These are phyloP conservation scores for Pichia rugopelliculosa DNA, from an alignment of 805 yeast species.

Conservation along the genomic window DNA sequence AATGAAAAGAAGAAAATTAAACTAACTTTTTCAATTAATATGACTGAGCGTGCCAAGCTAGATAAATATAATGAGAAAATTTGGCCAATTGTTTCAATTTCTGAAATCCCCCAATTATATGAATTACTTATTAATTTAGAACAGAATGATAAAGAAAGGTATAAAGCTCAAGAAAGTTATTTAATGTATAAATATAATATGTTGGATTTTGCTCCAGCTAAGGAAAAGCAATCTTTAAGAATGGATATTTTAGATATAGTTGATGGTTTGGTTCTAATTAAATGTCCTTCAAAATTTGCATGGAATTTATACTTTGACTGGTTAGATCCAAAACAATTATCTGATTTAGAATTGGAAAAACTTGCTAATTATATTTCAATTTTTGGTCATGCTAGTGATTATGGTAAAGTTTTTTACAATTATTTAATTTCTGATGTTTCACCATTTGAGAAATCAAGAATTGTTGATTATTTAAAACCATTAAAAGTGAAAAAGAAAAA, in stretches of 20 bases:
- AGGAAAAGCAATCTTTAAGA: constrained; percentile 32
- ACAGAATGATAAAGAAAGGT: constrained; percentile 52
- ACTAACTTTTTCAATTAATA: constrained; percentile 40
- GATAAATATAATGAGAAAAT: constrained; percentile 30
- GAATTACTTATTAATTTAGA: constrained; percentile 48
- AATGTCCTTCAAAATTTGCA: constrained; percentile 51
- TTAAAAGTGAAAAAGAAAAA: constrained; percentile 13
- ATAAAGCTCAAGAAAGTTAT: constrained; percentile 49
- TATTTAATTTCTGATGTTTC: constrained; percentile 63
- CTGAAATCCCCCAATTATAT: constrained; percentile 49
- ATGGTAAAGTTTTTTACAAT: constrained; percentile 52
- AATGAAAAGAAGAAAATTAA: constrained; percentile 38
- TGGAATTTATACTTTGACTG: constrained; percentile 76
- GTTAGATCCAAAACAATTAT: constrained; percentile 46
- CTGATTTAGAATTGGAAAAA: constrained; percentile 39
- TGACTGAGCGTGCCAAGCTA: constrained; percentile 29
- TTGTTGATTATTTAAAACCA: constrained; percentile 17
- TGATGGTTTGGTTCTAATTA: constrained; percentile 66
- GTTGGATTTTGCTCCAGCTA: constrained; percentile 44
- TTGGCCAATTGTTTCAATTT: constrained; percentile 42
- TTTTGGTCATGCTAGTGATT: constrained; percentile 50
- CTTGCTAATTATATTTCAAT: constrained; percentile 45
- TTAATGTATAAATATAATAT: constrained; percentile 50
- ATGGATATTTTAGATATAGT: constrained; percentile 46
- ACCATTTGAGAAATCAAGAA: constrained; percentile 38